These are phyloP conservation scores for Dianthus caryophyllus DNA, from an alignment of 148 eudicot genomes.

Conservation along the genomic window DNA sequence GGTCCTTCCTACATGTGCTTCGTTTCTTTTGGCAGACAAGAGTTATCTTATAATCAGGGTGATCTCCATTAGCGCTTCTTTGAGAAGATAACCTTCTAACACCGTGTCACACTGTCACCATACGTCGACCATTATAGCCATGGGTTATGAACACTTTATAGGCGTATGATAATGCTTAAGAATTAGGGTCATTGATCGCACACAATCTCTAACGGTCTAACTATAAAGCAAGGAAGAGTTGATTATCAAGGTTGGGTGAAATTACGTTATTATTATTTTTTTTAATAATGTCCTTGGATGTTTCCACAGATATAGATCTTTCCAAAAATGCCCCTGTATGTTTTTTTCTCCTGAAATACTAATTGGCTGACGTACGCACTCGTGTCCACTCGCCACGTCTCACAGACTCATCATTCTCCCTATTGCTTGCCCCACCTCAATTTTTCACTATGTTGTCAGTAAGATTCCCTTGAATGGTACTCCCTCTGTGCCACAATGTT, in stretches of 20 bases:
- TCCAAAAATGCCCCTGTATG: conserved; percentile 6
- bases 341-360: neutral
- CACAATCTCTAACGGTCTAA: too few species aligned
- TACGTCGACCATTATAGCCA: neutral
- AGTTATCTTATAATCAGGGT: conserved; percentile 1
- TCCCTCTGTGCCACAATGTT: too few species aligned
- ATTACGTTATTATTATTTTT: conserved; percentile 16
- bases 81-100: neutral
- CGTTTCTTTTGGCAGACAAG: conserved; percentile 13
- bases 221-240: neutral
- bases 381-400: conserved; percentile 27
- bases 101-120: neutral
- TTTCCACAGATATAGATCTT: conserved; percentile 10
- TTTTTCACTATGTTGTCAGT: conserved; percentile 9
- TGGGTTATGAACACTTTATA: neutral
- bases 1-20: conserved; percentile 1
- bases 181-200: neutral
- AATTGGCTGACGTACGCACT: neutral
- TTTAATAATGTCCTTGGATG: conserved; percentile 12
- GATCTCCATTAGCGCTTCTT: conserved; percentile 11
- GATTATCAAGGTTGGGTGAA: conserved; percentile 10
- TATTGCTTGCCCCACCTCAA: neutral
- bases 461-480: conserved; percentile 13
- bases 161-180: neutral
- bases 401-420: neutral